Evolutionary conservation across 2,329 filamentous ascomycete genomes (phyloP).

Genomic region (Cytospora paraplurivora): DNA sequence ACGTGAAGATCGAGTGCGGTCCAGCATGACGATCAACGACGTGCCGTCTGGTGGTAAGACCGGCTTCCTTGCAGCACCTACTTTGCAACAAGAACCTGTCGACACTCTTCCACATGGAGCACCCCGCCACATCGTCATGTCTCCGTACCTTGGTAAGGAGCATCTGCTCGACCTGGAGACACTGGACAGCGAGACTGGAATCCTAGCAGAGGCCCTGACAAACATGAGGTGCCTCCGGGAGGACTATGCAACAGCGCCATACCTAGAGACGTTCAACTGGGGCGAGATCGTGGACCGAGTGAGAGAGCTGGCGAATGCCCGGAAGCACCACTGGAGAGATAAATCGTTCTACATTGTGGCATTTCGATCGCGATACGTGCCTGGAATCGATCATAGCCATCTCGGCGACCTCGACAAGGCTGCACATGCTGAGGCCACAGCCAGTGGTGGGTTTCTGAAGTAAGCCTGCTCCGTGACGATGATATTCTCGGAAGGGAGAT

Average conservation of each 20-base stretch:
- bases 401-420: conserved; percentile 75
- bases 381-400: conserved; percentile 65
- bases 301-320: conserved; percentile 50
- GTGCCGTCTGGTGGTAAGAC: neutral
- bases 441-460: conserved; percentile 81
- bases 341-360: conserved; percentile 80
- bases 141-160: conserved; percentile 70
- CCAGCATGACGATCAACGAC: conserved; percentile 19
- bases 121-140: conserved; percentile 59
- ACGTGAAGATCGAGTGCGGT: no score
- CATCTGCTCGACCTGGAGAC: conserved; percentile 74
- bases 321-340: conserved; percentile 58
- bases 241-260: conserved; percentile 77
- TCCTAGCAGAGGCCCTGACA: conserved; percentile 73
- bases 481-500: conserved; percentile 18
- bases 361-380: conserved; percentile 74
- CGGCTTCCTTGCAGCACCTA: neutral
- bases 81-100: conserved; percentile 5
- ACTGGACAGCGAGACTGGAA: conserved; percentile 64
- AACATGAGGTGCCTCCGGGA: conserved; percentile 61
- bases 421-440: conserved; percentile 78
- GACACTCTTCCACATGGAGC: conserved; percentile 14
- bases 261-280: conserved; percentile 80
- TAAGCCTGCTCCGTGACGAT: conserved; percentile 39
- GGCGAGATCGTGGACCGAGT: conserved; percentile 61